Percentiles rank a stretch among this genome's conserved stretches.
These are phyloP conservation scores for Apodospora peruviana DNA, from an alignment of 495 filamentous ascomycete species.

Conservation along the genomic window DNA sequence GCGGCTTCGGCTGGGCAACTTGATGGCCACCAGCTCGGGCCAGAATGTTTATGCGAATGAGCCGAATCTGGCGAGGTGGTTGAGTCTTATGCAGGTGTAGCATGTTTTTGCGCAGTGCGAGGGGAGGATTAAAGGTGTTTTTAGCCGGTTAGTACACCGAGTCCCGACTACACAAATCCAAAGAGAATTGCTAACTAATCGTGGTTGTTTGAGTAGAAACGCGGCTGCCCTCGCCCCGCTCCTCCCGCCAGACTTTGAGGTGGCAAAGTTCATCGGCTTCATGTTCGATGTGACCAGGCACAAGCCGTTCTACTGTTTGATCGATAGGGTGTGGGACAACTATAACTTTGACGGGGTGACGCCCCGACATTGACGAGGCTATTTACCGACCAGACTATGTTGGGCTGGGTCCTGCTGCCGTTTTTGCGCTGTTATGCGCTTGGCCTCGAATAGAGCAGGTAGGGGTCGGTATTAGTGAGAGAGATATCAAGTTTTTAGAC, in stretches of 20 bases:
- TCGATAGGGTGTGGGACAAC: not conserved
- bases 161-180: not conserved
- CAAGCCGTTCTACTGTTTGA: slow-evolving; percentile 2
- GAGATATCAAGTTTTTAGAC: too few relatives aligned
- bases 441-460: too few relatives aligned
- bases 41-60: not conserved
- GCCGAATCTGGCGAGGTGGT: not conserved
- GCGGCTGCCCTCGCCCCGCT: not conserved
- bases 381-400: too few relatives aligned
- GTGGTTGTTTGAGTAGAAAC: not conserved
- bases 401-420: too few relatives aligned
- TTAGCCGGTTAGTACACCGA: not conserved
- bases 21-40: not conserved
- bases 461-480: too few relatives aligned
- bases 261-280: not conserved
- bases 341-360: not conserved
- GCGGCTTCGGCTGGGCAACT: not conserved
- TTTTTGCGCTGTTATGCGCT: too few relatives aligned
- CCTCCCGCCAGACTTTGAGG: not conserved
- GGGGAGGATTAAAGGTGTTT: not conserved
- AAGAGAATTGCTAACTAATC: not conserved
- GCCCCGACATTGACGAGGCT: too few relatives aligned
- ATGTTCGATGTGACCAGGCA: slow-evolving; percentile 2
- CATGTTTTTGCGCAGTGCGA: not conserved
- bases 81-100: not conserved